Evolutionary conservation across 2,329 filamentous ascomycete genomes (phyloP).

Genomic region (Beauveria asiatica): DNA sequence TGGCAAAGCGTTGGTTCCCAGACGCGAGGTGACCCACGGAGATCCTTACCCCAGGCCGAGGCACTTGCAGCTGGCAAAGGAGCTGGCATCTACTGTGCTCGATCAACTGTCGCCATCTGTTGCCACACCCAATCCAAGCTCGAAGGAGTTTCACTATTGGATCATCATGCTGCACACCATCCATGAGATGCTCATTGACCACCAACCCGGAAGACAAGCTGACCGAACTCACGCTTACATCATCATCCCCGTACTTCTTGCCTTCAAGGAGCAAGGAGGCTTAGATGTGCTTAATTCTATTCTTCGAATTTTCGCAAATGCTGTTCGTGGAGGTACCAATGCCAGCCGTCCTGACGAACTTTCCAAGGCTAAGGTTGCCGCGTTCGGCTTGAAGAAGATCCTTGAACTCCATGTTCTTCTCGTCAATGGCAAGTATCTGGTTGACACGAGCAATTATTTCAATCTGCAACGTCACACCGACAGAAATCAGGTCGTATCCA

Average conservation of each 20-base stretch:
- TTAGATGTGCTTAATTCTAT: slow-evolving; percentile 66
- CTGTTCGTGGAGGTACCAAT: slow-evolving; percentile 21
- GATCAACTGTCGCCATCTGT: slow-evolving; percentile 50
- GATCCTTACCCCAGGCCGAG: slow-evolving; percentile 51
- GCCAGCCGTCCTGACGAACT: slow-evolving; percentile 38
- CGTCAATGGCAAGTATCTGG: slow-evolving; percentile 67
- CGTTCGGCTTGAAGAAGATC: slow-evolving; percentile 67
- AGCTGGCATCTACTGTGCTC: slow-evolving; percentile 63
- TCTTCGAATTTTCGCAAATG: slow-evolving; percentile 52
- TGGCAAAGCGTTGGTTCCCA: slow-evolving; percentile 70
- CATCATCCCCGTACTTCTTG: slow-evolving; percentile 69
- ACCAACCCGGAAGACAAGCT: slow-evolving; percentile 39
- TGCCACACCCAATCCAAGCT: slow-evolving; percentile 36
- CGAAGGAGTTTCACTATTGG: slow-evolving; percentile 69
- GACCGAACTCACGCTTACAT: slow-evolving; percentile 45
- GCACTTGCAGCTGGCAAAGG: slow-evolving; percentile 49
- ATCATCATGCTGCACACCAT: slow-evolving; percentile 72
- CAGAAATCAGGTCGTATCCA: slow-evolving; percentile 30
- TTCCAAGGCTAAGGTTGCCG: slow-evolving; percentile 40
- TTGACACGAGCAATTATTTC: slow-evolving; percentile 60
- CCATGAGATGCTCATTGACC: slow-evolving; percentile 70
- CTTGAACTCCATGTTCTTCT: slow-evolving; percentile 73
- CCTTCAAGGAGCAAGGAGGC: slow-evolving; percentile 76
- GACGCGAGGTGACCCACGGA: slow-evolving; percentile 48
- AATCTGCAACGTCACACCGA: slow-evolving; percentile 35